Conservation (phyloP, 352 stramenopile genomes). For the Globisporangium barbulae region DNA sequence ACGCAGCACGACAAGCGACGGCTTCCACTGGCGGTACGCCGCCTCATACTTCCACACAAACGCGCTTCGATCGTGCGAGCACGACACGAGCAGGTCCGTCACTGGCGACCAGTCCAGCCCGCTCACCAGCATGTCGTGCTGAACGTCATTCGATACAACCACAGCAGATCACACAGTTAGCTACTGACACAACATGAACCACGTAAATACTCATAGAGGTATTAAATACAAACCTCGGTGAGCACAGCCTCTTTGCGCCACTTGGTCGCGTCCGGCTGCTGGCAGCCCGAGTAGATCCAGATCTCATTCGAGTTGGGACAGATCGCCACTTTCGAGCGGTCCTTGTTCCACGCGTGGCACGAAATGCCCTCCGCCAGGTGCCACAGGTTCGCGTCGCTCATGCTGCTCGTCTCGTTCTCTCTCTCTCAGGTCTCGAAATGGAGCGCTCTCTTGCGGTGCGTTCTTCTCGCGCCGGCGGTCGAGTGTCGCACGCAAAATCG, state of each 20-base stretch:
- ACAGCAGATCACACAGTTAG: conserved; percentile 3
- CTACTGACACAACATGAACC: not conserved
- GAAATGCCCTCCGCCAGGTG: conserved; percentile 83
- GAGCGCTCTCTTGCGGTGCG: not conserved
- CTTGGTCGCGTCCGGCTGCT: conserved; percentile 64
- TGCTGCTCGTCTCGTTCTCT: conserved; percentile 9
- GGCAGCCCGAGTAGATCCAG: conserved; percentile 89
- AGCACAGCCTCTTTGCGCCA: conserved; percentile 87
- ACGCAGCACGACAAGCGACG: conserved; percentile 88
- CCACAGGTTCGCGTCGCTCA: conserved; percentile 62
- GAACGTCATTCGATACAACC: not conserved
- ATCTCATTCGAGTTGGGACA: conserved; percentile 92
- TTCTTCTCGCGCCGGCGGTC: not conserved
- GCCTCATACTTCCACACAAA: conserved; percentile 94
- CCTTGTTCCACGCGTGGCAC: conserved; percentile 91
- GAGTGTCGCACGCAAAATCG: conserved; percentile 11
- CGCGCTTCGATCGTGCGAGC: conserved; percentile 92
- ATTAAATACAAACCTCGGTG: conserved; percentile 40
- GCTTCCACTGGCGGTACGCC: conserved; percentile 89
- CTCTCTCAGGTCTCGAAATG: not conserved
- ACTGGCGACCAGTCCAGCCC: conserved; percentile 92
- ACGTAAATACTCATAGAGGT: not conserved
- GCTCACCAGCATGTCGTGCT: conserved; percentile 93
- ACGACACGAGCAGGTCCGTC: conserved; percentile 93
- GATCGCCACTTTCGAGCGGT: conserved; percentile 88